Base-by-base conservation (phyloP, 371 early-diverging fungal genomes). In the Actinomortierella ambigua region DNA sequence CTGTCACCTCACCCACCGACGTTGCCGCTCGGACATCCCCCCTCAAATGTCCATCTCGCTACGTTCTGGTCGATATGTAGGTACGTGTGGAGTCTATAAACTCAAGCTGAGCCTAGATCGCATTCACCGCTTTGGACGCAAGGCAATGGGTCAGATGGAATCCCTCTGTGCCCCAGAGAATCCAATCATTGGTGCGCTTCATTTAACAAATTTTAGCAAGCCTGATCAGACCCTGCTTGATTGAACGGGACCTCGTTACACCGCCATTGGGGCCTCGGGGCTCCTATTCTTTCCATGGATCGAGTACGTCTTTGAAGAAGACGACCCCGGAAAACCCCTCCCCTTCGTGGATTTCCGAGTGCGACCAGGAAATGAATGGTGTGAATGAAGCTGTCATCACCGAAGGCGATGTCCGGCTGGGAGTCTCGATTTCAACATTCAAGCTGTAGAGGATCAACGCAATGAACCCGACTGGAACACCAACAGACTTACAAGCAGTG, bases 201-300 rank as follows among this genome's bases (percentile, higher is more conserved):
- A 59, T 14, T 62, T 68, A 63, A 56, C 68, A 3, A 58, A 55
- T 20, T 68, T 68, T 49, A 66, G 59, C 55, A 53, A 68, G 14
- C 15, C 15, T 8, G n/a, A n/a, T n/a, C 46, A 68, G 39, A n/a
- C 59, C 55, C 0, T 62, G 52, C 17, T n/a, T 63, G 23, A 48
- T 68, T 7, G 63, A 68, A 29, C 68, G 68, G 2, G 63, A 68
- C 17, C 59, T 57, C 27, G 52, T 63, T 18, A 62, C 23, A 0
- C 68, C 62, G 9, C 58, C 61, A 1, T 18, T 61, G 20, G 52
- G 44, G 20, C 58, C 61, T 13, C 67, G 57, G 34, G n/a, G n/a
- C 57, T 57, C 14, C 44, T 53, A 26, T 49, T 67, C 39, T 59
- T 67, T 17, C 67, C 68, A 26, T 68, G 62, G 68, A 61, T 68